A percentile compares a stretch with the other conserved stretches of the same genome.
These are phyloP conservation scores for Strobilomyces echinocephalus DNA, from an alignment of 768 basidiomycete species.

Conservation along the genomic window DNA sequence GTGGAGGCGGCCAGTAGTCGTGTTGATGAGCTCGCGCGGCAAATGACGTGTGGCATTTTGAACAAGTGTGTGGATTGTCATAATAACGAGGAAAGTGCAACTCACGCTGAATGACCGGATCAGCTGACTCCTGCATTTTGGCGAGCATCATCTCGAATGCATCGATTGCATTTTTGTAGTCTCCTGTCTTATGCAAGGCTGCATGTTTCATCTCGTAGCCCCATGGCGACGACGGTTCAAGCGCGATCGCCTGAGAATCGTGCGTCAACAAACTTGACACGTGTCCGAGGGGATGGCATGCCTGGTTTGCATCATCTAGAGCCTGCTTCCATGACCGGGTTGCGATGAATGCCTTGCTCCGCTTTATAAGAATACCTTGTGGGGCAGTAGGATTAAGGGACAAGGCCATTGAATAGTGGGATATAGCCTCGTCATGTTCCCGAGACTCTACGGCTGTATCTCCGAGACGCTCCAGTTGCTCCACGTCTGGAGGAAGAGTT, in stretches of 20 bases:
- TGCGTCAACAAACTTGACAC: neutral
- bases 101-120: neutral
- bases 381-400: neutral
- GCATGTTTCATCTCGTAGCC: neutral
- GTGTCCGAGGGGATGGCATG: neutral
- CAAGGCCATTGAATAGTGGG: neutral
- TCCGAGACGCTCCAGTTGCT: neutral
- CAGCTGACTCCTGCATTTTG: neutral
- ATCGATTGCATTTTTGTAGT: neutral
- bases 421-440: neutral
- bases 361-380: neutral
- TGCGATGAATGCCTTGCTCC: neutral
- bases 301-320: neutral
- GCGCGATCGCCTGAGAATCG: neutral
- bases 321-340: neutral
- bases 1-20: neutral
- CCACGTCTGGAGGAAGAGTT: too few species aligned
- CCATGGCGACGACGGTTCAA: neutral
- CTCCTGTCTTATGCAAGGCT: neutral
- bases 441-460: neutral
- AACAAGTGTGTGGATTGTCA: neutral
- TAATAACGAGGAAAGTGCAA: neutral
- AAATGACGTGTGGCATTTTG: neutral
- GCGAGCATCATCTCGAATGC: neutral
- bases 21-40: neutral